Evolutionary conservation across 2,329 filamentous ascomycete genomes (phyloP).

Genomic region (Hypoxylon sp.): DNA sequence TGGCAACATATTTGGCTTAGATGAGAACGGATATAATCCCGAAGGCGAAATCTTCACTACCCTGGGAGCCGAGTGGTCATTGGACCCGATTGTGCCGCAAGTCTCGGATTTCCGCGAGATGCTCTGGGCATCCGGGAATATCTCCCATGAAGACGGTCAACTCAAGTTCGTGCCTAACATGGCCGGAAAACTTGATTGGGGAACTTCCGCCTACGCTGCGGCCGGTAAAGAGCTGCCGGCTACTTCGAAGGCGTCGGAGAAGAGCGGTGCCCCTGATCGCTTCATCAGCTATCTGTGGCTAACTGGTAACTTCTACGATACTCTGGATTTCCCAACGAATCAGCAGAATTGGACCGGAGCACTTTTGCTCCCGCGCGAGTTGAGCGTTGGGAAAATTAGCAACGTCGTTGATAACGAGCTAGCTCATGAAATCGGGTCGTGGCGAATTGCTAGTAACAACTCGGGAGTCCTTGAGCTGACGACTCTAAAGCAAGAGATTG

Average conservation of each 20-base stretch:
- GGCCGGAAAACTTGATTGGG: conserved; percentile 60
- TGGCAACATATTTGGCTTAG: conserved; percentile 59
- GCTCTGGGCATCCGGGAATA: conserved; percentile 59
- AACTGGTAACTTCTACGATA: conserved; percentile 60
- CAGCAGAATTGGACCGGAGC: conserved; percentile 63
- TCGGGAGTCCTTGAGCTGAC: conserved; percentile 56
- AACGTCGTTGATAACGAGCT: conserved; percentile 60
- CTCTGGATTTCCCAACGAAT: conserved; percentile 56
- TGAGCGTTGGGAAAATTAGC: conserved; percentile 58
- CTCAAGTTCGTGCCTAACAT: conserved; percentile 59
- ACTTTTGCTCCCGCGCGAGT: conserved; percentile 60
- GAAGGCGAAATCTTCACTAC: conserved; percentile 59
- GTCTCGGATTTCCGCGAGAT: conserved; percentile 59
- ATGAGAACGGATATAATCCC: conserved; percentile 57
- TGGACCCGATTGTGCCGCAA: conserved; percentile 57
- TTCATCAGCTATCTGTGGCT: conserved; percentile 61
- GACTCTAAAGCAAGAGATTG: conserved; percentile 58
- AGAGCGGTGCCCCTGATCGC: conserved; percentile 58
- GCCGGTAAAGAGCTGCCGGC: conserved; percentile 59
- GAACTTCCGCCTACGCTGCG: conserved; percentile 60
- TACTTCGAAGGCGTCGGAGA: conserved; percentile 56
- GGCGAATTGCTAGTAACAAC: conserved; percentile 54
- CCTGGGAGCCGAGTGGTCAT: conserved; percentile 61
- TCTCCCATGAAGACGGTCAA: conserved; percentile 50
- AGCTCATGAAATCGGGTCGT: conserved; percentile 57